Base-by-base conservation (phyloP, 257 asterid species). In the Paraleonurus japonicus region DNA sequence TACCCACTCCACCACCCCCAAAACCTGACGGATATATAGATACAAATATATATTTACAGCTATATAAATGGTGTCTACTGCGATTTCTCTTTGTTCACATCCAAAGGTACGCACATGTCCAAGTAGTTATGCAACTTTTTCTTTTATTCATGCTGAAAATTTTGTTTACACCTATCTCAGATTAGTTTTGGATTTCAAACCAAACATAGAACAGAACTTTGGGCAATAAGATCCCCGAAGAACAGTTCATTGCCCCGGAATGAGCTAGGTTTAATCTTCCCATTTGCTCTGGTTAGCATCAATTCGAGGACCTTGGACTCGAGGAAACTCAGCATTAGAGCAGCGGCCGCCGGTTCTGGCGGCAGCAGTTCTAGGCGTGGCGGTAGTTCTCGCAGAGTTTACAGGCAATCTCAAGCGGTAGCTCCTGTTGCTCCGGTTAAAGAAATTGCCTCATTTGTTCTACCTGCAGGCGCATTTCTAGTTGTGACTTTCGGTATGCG, bases 381-480 rank as follows among this genome's bases (percentile, higher is more conserved):
- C 24, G 22, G 72, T 57, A 73, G 74, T 61, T 80, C 96, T 35
- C 80, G 96, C 57, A 86, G 84, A 69, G 97, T 84, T 76, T 88
- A 85, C 60, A 77, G 76, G 80, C 84, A 89, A 80, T 88, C 95
- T 54, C 95, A 88, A 79, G 82, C 78, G 59, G 86, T 80, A 80
- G 72, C 84, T 13, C 83, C 85, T 7, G 67, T 82, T 55, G 76
- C 80, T 71, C 86, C 90, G 16, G 78, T 87, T 24, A 73, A 81
- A 53, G 83, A 85, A 39, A 76, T 87, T 67, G 88, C 82, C 64
- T 85, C 96, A 24, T 75, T 68, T 61, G 64, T 85, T 72, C 75
- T 85, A 43, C 96, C 99, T 12, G 89, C 86, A 3, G 98, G 96
- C 58, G 89, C 96, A 27, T 85, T 88, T 67, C 76, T 87, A 27